Base-by-base conservation (phyloP, 1,284 basidiomycete species). In the Ceratobasidium theobromae region DNA sequence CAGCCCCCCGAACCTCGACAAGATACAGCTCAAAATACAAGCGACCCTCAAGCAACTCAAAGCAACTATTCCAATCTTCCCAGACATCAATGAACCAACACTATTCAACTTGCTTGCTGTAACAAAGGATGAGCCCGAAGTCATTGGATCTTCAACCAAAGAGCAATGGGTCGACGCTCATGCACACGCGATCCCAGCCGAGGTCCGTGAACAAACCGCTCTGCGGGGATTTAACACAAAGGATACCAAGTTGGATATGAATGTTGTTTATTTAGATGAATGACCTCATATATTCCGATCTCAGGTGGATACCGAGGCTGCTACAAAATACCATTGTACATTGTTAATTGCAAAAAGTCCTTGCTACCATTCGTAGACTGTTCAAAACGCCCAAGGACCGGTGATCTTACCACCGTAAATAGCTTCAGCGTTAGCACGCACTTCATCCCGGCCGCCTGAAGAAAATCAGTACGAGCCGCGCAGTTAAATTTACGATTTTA, bases 31-130 rank as follows among this genome's bases (percentile, higher is more conserved):
- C 32, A 58, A 58, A 41, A 58, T 58, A 23, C 55, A 58, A 33
- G 40, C 55, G 2, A 45, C 55, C 28, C 55, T 58, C 16, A 58
- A 58, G 28, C 55, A 58, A 25, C 55, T 58, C 3, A 58, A 58
- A 35, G 55, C 55, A 2, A 58, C 55, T 28, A 58, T 58, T 23
- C 55, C 55, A 12, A 58, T 58, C 2, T 58, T 58, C 25, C 55
- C 55, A 12, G 55, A 58, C 18, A 58, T 58, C 55, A 58, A 58
- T 6, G 55, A 58, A 18, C 55, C 55, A 28, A 58, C 55, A 3
- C 30, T 58, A 21, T 58, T 58, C 55, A 58, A 58, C 32, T 25
- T 58, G 30, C 55, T 58, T n/a, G 55, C 55, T 14, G 55, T 58
- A n/a, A 35, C 53, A 32, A 58, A 58, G 18, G 55, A 58, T 25